Evolutionary conservation across 208 protist species (phyloP).

Genomic region (Crithidia thermophila): DNA sequence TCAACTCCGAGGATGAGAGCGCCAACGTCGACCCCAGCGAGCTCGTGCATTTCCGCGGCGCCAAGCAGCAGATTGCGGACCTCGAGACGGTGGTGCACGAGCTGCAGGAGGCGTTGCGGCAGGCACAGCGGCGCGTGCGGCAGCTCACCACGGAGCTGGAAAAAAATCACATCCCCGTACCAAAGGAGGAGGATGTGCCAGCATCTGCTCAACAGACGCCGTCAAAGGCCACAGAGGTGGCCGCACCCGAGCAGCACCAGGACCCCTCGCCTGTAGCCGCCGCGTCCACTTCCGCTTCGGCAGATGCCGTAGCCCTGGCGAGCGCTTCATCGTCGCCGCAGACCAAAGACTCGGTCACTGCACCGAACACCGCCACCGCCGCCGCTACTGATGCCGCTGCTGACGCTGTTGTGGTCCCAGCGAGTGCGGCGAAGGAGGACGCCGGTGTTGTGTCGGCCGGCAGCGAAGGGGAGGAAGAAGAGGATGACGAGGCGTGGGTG

Average conservation of each 20-base stretch:
- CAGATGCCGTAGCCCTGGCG: too few relatives aligned
- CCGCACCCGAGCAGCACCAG: too few relatives aligned
- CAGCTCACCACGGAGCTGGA: conserved; percentile 37
- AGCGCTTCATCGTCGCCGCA: too few relatives aligned
- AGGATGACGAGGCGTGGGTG: conserved; percentile 33
- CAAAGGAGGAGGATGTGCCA: conserved; percentile 11
- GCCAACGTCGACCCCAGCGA: conserved; percentile 28
- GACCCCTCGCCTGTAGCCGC: too few relatives aligned
- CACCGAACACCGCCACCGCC: too few relatives aligned
- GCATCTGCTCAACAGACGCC: not conserved
- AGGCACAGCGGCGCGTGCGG: conserved; percentile 31
- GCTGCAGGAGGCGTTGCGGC: conserved; percentile 60
- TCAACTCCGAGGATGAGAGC: conserved; percentile 12
- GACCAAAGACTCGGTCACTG: too few relatives aligned
- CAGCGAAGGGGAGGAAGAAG: conserved; percentile 20
- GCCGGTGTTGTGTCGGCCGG: conserved; percentile 12
- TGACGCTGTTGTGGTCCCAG: not conserved
- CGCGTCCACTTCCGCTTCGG: too few relatives aligned
- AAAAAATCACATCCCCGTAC: conserved; percentile 32
- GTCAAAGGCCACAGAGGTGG: not conserved
- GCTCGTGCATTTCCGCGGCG: conserved; percentile 7
- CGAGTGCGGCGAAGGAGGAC: not conserved
- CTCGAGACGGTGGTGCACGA: conserved; percentile 65
- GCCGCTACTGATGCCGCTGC: not conserved
- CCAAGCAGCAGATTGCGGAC: conserved; percentile 23